Conservation (phyloP, 2,329 filamentous ascomycete species). For the Cucurbitaria berberidis region DNA sequence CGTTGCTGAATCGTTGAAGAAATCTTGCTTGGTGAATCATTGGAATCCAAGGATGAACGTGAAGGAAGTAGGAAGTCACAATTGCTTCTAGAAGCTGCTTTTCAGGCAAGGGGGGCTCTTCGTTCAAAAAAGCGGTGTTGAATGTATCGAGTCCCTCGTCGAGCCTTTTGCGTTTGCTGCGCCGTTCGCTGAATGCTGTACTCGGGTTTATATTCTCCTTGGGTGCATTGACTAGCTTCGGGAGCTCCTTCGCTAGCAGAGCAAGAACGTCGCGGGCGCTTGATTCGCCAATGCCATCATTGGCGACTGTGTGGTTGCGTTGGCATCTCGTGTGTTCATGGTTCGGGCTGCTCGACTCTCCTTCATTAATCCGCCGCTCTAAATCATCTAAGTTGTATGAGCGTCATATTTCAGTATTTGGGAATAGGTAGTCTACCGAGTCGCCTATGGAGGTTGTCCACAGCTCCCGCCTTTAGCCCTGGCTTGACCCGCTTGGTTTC, state of each 20-base stretch:
- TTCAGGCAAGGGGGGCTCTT: background rate
- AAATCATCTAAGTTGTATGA: constrained; percentile 13
- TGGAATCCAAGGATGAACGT: constrained; percentile 25
- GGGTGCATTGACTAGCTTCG: constrained; percentile 12
- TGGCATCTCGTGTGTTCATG: background rate
- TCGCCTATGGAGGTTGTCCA: constrained; percentile 24
- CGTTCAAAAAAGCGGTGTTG: background rate
- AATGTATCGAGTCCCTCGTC: background rate
- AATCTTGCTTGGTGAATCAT: constrained; percentile 25
- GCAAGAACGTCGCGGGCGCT: constrained; percentile 13
- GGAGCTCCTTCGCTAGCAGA: constrained; percentile 21
- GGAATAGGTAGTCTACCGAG: constrained; percentile 8
- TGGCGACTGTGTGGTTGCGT: background rate
- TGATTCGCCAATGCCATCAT: background rate
- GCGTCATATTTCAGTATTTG: background rate
- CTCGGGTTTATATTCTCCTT: background rate
- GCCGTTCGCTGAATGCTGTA: constrained; percentile 1
- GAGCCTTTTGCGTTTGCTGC: constrained; percentile 16
- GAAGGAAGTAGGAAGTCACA: constrained; percentile 16
- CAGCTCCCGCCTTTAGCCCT: constrained; percentile 24
- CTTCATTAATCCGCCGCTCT: constrained; percentile 13
- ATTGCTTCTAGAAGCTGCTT: constrained; percentile 6
- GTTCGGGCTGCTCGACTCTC: background rate
- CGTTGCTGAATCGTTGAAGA: constrained; percentile 7
- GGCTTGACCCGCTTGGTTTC: constrained; percentile 23